phyloP scores from a whole-genome alignment of 805 yeast genomes.

The Saccharomycopsis sp. region DNA sequence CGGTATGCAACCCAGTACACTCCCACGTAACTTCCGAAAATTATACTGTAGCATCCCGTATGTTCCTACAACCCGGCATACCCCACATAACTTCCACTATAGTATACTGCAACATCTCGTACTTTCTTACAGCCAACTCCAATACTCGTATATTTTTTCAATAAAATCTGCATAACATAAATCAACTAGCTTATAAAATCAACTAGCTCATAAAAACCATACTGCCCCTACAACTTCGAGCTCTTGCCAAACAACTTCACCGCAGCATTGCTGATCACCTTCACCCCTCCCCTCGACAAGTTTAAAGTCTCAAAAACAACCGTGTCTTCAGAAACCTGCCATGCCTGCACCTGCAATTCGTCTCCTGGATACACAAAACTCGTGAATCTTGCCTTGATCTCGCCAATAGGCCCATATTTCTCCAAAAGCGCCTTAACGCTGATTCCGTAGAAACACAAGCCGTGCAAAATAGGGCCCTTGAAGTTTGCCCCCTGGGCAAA shows the following conservation, averaged over 20 bases:
- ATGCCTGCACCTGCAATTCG: conserved; percentile 68
- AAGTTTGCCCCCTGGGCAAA: conserved; percentile 87
- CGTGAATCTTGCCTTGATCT: conserved; percentile 84
- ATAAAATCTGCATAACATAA: too few species aligned
- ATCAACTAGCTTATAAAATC: too few species aligned
- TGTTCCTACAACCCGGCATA: too few species aligned
- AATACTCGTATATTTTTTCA: too few species aligned
- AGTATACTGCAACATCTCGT: too few species aligned
- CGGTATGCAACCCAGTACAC: too few species aligned
- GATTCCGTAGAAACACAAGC: conserved; percentile 82
- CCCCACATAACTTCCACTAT: too few species aligned
- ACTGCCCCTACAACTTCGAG: background rate
- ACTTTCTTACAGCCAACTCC: too few species aligned
- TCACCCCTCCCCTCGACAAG: conserved; percentile 64
- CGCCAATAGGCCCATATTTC: conserved; percentile 72
- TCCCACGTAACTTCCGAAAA: too few species aligned
- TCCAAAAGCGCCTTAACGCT: conserved; percentile 70
- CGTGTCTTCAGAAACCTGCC: conserved; percentile 65
- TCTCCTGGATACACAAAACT: conserved; percentile 95
- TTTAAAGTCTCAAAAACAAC: conserved; percentile 78
- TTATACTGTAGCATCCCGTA: too few species aligned
- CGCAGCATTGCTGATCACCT: conserved; percentile 85
- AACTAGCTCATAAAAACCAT: too few species aligned
- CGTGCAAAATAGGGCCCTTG: conserved; percentile 84
- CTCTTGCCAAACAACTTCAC: conserved; percentile 40